phyloP scores from a whole-genome alignment of 1,284 basidiomycete genomes.

The Dichomitus squalens region DNA sequence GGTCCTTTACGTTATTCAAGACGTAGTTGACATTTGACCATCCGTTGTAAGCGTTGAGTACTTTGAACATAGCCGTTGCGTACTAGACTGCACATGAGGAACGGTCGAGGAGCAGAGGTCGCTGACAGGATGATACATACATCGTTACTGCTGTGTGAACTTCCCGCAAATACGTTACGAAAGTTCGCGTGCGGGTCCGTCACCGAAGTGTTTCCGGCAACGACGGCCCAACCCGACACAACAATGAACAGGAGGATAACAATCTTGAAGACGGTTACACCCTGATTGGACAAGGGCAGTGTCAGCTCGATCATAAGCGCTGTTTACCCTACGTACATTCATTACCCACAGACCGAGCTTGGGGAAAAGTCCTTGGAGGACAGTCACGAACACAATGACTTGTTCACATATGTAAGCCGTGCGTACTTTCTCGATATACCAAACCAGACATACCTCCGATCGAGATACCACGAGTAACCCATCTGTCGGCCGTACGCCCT shows the following conservation, averaged over 20 bases:
- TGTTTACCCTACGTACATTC: conserved; percentile 33
- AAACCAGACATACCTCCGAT: conserved; percentile 44
- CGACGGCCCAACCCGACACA: conserved; percentile 49
- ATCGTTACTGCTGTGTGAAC: conserved; percentile 73
- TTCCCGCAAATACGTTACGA: conserved; percentile 42
- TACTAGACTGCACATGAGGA: conserved; percentile 37
- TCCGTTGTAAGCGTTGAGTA: conserved; percentile 52
- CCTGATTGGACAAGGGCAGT: conserved; percentile 9
- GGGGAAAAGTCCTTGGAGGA: conserved; percentile 29
- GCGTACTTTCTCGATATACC: too few species aligned
- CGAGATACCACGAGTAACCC: conserved; percentile 60
- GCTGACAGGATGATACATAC: too few species aligned
- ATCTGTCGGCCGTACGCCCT: conserved; percentile 42
- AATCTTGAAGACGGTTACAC: conserved; percentile 65
- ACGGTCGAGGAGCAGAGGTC: conserved; percentile 5
- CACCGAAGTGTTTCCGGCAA: conserved; percentile 46
- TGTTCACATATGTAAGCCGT: neutral
- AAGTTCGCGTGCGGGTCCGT: conserved; percentile 50
- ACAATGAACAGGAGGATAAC: conserved; percentile 58
- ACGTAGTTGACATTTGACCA: conserved; percentile 37
- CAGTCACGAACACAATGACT: conserved; percentile 29
- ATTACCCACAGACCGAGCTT: conserved; percentile 30
- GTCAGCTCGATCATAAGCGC: too few species aligned
- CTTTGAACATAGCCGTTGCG: conserved; percentile 61
- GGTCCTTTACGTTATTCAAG: conserved; percentile 67